Evolutionary conservation across 176 grass and related monocot genomes (phyloP), one percentile per base, ranked within the genome.

Genomic region (Themeda triandra): DNA sequence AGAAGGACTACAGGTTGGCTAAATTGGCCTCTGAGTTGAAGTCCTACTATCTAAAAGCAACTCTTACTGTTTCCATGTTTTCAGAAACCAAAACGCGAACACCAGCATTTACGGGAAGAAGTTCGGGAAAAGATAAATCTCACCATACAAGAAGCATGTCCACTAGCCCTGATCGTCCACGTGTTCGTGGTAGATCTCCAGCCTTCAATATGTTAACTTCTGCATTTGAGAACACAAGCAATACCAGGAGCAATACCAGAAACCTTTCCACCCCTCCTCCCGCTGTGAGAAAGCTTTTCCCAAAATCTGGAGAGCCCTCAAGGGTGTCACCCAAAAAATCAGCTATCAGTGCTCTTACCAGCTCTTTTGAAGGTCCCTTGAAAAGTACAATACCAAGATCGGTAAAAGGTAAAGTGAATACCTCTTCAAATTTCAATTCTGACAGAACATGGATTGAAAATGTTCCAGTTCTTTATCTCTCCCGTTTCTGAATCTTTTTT

Each of bases 121-220:
- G 80, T 9, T 54, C 64, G 5, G 89, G 87, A 80, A 85, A 92
- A 85, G 96, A 93, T 78, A 95, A 88, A 85, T 93, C 96, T 70
- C 91, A 99, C 69, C 90, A 88, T 53, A 84, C 91, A 29, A 90
- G 96, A 92, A 99, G 96, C 90, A 99, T 99, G 96, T 99, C 96
- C 69, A 93, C 92, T 51, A 99, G 93, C 60, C 96, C 96, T 3
- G 96, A 99, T 32, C 86, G 93, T 39, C 89, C 87, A 31, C 90
- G 88, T 58, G 78, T 96, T 64, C 80, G 96, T 82, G 96, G 96
- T 46, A 93, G 86, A 77, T 99, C 89, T 83, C 96, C 96, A 45
- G 93, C 91, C 69, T 99, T 99, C 80, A 86, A 84, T 54, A 90
- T 88, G 45, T 80, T 99, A 70, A 92, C 96, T 73, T 92, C 96